Evolutionary conservation across 2,329 filamentous ascomycete species (phyloP), one percentile per base, ranked within the genome.

Genomic region (Sporothrix protearum): DNA sequence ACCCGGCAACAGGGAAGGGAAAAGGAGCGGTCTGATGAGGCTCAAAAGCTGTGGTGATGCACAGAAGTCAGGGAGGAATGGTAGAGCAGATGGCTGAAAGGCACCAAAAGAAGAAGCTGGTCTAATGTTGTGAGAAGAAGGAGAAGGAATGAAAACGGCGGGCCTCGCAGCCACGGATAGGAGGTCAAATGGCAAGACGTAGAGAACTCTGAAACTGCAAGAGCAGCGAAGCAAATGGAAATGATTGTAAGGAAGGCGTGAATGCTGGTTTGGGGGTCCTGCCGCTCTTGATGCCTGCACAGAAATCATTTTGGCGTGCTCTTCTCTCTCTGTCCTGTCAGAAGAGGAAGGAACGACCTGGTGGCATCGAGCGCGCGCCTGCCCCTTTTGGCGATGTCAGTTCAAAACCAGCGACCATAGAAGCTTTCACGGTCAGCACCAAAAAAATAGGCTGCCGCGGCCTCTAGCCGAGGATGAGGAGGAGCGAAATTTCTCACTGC

Each of bases 281-380:
- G 16, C 51, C 10, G 6, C 51, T 39, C 16, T 39, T 39, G 30
- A 36, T 39, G 33, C 10, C 12, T 33, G 19, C n/a, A n/a, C n/a
- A n/a, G n/a, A n/a, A n/a, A n/a, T n/a, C n/a, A n/a, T n/a, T n/a
- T n/a, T 51, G 19, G 39, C 45, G 25, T 45, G 12, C 42, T 25
- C 22, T 7, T 25, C 33, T 63, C 19, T 42, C 55, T 28, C 19
- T 7, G 7, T 16, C 3, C 14, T 51, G 22, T 36, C 42, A 47
- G 19, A 47, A 45, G 39, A 45, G 12, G 71, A 71, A 71, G 47
- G 71, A 68, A 70, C 63, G 64, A 64, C 67, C 39, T 36, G 39
- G 25, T 49, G 19, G 64, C 30, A 39, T 9, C 14, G 28, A 25
- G 19, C 25, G 63, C 16, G 42, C 49, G 25, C 42, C 64, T 68